These are phyloP conservation scores for Phytophthora pinifolia DNA, from an alignment of 352 stramenopile genomes.

Conservation along the genomic window DNA sequence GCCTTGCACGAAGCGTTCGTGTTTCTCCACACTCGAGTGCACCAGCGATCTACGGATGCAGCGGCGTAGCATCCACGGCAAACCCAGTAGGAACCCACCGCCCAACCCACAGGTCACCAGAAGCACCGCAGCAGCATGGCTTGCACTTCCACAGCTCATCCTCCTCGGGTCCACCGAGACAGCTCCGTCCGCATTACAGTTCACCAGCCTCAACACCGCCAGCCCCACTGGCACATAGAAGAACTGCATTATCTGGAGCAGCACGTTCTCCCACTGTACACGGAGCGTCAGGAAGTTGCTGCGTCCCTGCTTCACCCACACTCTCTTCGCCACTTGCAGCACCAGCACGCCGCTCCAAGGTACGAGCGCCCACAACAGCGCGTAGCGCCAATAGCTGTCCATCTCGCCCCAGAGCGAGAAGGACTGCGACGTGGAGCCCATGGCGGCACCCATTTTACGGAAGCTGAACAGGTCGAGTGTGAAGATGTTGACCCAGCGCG, in stretches of 20 bases:
- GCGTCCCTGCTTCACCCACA: constrained; percentile 21
- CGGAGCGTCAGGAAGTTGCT: constrained; percentile 30
- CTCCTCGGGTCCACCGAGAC: constrained; percentile 50
- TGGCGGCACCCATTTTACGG: constrained; percentile 43
- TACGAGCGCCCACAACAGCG: constrained; percentile 37
- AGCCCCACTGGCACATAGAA: constrained; percentile 66
- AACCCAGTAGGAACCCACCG: constrained; percentile 44
- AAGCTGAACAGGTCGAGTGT: constrained; percentile 63
- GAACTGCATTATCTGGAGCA: constrained; percentile 48
- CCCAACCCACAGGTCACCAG: constrained; percentile 38
- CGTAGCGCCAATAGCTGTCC: constrained; percentile 63
- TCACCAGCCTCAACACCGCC: constrained; percentile 55
- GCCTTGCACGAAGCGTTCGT: constrained; percentile 49
- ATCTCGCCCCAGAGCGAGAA: constrained; percentile 69
- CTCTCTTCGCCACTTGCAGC: constrained; percentile 2
- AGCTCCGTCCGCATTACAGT: constrained; percentile 41
- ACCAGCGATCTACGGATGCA: constrained; percentile 37
- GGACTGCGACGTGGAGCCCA: constrained; percentile 52
- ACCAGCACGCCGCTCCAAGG: constrained; percentile 19
- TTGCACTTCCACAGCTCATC: constrained; percentile 36
- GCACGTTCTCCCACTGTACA: constrained; percentile 42
- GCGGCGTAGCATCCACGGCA: constrained; percentile 40
- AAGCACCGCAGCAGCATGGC: constrained; percentile 32
- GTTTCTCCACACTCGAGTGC: constrained; percentile 27
- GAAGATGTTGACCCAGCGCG: constrained; percentile 53